These are phyloP conservation scores for Silene vulgaris DNA, from an alignment of 179 eudicot genomes.

Conservation along the genomic window DNA sequence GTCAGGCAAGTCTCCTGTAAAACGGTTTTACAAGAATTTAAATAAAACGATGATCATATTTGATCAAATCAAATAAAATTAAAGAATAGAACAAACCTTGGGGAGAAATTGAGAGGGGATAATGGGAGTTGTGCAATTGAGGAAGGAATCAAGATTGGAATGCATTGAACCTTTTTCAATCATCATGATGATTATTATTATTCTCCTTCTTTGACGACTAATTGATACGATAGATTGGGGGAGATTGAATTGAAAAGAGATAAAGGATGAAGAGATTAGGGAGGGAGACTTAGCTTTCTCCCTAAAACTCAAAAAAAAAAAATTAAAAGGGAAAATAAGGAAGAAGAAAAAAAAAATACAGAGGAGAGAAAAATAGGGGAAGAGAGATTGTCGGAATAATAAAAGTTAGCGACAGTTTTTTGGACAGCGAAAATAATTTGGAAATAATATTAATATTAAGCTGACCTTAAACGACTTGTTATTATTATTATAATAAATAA, in stretches of 20 bases:
- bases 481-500: not conserved
- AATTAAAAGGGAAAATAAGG: not conserved
- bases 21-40: not conserved
- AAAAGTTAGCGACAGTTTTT: not conserved
- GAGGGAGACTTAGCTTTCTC: slow-evolving; percentile 12
- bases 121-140: slow-evolving; percentile 46
- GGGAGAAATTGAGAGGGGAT: slow-evolving; percentile 41
- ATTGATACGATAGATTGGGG: slow-evolving; percentile 1
- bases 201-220: too few species aligned
- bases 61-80: not conserved
- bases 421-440: not conserved
- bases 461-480: slow-evolving; percentile 10
- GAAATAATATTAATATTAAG: not conserved
- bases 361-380: slow-evolving; percentile 21
- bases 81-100: slow-evolving; percentile 28
- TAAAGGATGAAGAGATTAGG: slow-evolving; percentile 5
- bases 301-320: slow-evolving; percentile 20
- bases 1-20: too few species aligned
- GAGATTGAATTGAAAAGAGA: not conserved
- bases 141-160: slow-evolving; percentile 49
- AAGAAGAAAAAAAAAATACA: not conserved
- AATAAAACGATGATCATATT: not conserved
- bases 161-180: slow-evolving; percentile 31
- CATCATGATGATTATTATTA: slow-evolving; percentile 20
- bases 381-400: slow-evolving; percentile 26